Base-by-base conservation (phyloP, 768 basidiomycete species). In the Termitomyces sp. region DNA sequence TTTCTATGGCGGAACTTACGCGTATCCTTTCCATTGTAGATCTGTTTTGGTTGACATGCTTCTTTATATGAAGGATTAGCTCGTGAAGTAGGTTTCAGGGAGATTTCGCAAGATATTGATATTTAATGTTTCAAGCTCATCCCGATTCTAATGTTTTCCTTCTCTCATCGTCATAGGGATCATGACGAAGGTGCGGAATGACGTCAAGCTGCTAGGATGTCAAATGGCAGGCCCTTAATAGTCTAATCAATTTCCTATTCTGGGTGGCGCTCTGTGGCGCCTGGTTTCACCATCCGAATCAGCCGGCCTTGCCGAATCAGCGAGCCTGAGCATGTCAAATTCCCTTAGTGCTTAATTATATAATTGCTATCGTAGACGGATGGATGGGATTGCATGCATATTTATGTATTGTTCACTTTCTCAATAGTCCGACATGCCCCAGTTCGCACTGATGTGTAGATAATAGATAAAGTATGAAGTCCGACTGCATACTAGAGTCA, bases 21-120 rank as follows among this genome's bases (percentile, higher is more conserved):
- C 61, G 36, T 62, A 62, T 31, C 61, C 61, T 36, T 55, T 59
- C 58, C 57, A 62, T 46, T 59, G 22, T 4, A 52, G 22, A 18
- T 61, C 53, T 12, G 58, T 8, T 41, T 55, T 5, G 14, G 46
- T 34, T 3, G 44, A 42, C 58, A 58, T 61, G 43, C 5, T 55
- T 44, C 22, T 22, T 20, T 16, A 50, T 13, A 2, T 8, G 12
- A 27, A 36, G 18, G 20, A 39, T 5, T n/a, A 39, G 7, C 5
- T 36, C 34, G 34, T 36, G 22, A 2, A 14, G 22, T 7, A n/a
- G 34, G 27, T 18, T 53, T 32, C 22, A 36, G 12, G 18, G 20
- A 6, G 20, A 32, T n/a, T 27, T 29, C 9, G 16, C 4, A n/a
- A n/a, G n/a, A n/a, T n/a, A n/a, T n/a, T 29, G 8, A n/a, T 31